Base-by-base conservation (phyloP, 208 protist species). In the Porcisia deanei region DNA sequence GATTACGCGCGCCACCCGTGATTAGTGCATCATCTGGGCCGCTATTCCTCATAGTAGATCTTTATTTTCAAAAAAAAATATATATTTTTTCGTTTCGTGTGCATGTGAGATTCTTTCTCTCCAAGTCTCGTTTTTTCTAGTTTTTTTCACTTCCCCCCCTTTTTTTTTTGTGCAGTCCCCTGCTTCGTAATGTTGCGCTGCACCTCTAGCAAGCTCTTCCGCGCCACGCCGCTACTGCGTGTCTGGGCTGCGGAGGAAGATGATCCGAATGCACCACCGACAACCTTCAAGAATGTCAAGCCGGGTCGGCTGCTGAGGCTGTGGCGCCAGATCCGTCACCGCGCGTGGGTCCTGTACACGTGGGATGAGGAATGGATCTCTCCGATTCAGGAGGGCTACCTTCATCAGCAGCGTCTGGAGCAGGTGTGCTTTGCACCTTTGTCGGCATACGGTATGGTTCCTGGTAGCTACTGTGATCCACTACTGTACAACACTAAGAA, bases 401-500 rank as follows among this genome's bases (percentile, higher is more conserved):
- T 97, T 59, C 91, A 97, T 47, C 91, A 95, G 85, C 91, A 95
- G 79, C 91, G 91, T 1, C 82, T 97, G 4, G 93, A 97, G 83
- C 91, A 97, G 87, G 84, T 97, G 5, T 95, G 91, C 88, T 97
- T 95, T 66, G 89, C 91, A 0, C 93, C 93, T 4, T 81, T 95
- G 20, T 97, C 93, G 0, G 90, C 93, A 30, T 95, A 97, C 75
- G 93, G 93, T 70, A 94, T 95, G 91, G 93, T 97, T 45, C 93
- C 93, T 22, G 93, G 93, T 47, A 92, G 86, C 64, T 97, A 97
- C 88, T 95, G 91, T 77, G 93, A 97, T 69, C 93, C 93, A 47
- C 79, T 97, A 61, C 83, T 97, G 83, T 97, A 97, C 81, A 97
- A 97, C 85, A 97, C 93, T 12, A 97, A 97, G 77, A 88, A 90